These are phyloP conservation scores for Mrakia frigida DNA, from an alignment of 768 basidiomycete genomes.

Conservation along the genomic window DNA sequence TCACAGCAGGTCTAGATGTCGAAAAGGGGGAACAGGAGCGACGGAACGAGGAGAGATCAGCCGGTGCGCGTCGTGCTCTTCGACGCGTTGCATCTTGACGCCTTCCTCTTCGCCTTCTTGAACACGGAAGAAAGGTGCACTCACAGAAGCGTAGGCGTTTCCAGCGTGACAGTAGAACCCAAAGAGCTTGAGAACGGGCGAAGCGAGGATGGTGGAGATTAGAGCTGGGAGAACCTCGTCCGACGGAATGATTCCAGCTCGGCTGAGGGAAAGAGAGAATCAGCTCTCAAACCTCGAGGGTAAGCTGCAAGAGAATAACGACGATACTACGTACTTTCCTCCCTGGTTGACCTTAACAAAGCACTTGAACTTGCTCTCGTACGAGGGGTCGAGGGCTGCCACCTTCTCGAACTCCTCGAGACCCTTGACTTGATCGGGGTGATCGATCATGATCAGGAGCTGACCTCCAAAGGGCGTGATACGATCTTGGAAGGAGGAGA, in stretches of 20 bases:
- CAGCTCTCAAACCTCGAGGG: background rate
- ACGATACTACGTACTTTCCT: conserved; percentile 55
- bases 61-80: no score
- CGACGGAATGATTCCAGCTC: conserved; percentile 52
- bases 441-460: conserved; percentile 67
- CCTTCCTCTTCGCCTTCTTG: no score
- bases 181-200: conserved; percentile 58
- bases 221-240: conserved; percentile 57
- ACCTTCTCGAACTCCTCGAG: conserved; percentile 58
- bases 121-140: conserved; percentile 42
- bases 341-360: conserved; percentile 79
- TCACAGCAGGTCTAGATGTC: conserved; percentile 32
- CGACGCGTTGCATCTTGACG: background rate
- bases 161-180: conserved; percentile 82
- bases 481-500: conserved; percentile 5
- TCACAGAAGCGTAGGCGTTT: conserved; percentile 69
- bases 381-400: conserved; percentile 38
- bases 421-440: conserved; percentile 63
- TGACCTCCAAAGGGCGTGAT: background rate
- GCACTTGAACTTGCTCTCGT: conserved; percentile 58
- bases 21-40: no score
- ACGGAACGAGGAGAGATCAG: background rate
- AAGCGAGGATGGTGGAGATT: conserved; percentile 53
- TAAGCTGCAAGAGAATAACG: conserved; percentile 37
- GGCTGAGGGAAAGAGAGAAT: background rate